Evolutionary conservation across 176 grass and related monocot genomes (phyloP).

Genomic region (Bromus sterilis): DNA sequence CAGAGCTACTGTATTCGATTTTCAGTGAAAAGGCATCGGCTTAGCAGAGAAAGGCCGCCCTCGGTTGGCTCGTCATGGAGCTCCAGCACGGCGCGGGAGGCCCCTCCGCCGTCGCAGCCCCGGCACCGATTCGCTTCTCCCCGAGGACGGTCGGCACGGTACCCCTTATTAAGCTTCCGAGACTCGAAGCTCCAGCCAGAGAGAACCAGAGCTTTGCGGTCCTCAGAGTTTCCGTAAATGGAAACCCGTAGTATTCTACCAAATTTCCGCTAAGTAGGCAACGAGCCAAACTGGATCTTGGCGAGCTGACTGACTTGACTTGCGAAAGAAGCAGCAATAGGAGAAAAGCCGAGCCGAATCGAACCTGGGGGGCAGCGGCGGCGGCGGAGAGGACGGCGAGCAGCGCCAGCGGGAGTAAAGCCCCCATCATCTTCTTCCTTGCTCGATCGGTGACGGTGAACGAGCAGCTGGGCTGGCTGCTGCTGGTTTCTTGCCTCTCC

Average conservation of each 20-base stretch:
- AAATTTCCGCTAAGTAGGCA: neutral
- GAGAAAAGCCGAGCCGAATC: neutral
- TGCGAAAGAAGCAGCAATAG: neutral
- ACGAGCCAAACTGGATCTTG: neutral
- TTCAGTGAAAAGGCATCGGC: neutral
- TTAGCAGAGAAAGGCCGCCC: neutral
- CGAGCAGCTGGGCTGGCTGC: too few relatives aligned
- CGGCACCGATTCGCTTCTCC: too few relatives aligned
- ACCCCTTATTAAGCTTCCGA: neutral
- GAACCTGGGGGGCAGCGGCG: neutral
- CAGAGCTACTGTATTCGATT: neutral
- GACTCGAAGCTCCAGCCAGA: neutral
- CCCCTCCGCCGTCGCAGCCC: too few relatives aligned
- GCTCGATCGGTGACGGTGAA: neutral
- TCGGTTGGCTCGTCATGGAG: neutral
- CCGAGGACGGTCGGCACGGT: neutral
- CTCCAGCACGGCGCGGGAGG: neutral
- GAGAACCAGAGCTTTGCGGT: neutral
- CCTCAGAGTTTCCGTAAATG: neutral
- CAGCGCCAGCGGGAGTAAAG: neutral
- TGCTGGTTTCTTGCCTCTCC: too few relatives aligned
- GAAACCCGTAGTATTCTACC: neutral
- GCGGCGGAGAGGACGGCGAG: neutral
- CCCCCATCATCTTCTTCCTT: neutral
- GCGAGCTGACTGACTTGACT: neutral